These are phyloP conservation scores for barley (Hordeum vulgare) DNA, from an alignment of 176 grass and related monocot genomes.

Conservation along the genomic window MorexV3_pseudomolecules_assembly NC_058520.1:95314514-95315013, in stretches of 20 bases:
- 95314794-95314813: conserved; percentile 14
- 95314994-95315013: no score
- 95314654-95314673: conserved; percentile 13
- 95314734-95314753: not conserved
- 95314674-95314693: not conserved
- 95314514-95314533: conserved; percentile 31
- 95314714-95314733: not conserved
- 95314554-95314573: not conserved
- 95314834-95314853: conserved; percentile 14
- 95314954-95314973: not conserved
- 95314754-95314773: not conserved
- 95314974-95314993: not conserved
- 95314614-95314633: conserved; percentile 57
- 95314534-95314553: conserved; percentile 33
- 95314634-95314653: not conserved
- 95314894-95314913: not conserved
- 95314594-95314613: conserved; percentile 47
- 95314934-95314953: not conserved
- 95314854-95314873: not conserved
- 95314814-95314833: conserved; percentile 22
- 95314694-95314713: conserved; percentile 22
- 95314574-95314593: conserved; percentile 32
- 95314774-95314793: not conserved
- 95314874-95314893: not conserved
- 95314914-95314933: not conserved